Evolutionary conservation across 2,329 filamentous ascomycete genomes (phyloP), one percentile per base, ranked within the genome.

Genomic region (Cyphellophora attinorum): DNA sequence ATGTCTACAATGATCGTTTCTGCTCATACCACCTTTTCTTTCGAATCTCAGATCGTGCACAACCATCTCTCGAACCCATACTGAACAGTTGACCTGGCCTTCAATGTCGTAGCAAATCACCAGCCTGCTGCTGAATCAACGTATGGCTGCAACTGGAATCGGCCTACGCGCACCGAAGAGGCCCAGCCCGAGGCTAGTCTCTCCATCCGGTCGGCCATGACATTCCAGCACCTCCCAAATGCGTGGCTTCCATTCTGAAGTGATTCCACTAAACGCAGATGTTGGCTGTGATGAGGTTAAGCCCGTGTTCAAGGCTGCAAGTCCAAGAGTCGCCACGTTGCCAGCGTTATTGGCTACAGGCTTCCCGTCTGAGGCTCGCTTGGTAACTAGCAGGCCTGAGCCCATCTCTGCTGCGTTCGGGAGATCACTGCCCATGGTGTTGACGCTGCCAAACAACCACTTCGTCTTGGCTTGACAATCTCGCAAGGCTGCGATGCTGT

Each of bases 151-250:
- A n/a, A n/a, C n/a, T n/a, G n/a, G n/a, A n/a, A n/a, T n/a, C 21
- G 21, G 21, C 19, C 33, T 35, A 30, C 43, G 33, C 6, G 45
- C 44, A 18, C 40, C 40, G 38, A 50, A 50, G 19, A 50, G 34
- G 14, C 47, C 47, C 17, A 50, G 29, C 27, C 47, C 46, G 16
- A 50, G 33, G 30, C 42, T 38, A 16, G 42, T 42, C 30, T 49
- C 47, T 17, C 32, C 44, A 27, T 48, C 47, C 25, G 41, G 45
- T 12, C 39, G 39, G 19, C 45, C 46, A 15, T 45, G 43, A 35
- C 39, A 45, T 32, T 49, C 46, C 29, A 50, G 29, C 17, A 50
- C 33, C 33, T 50, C 47, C 46, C 46, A 50, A 21, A 46, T 38
- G 19, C 41, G 43, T 18, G 47, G 47, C 32, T 37, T 42, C 39